Base-by-base conservation (phyloP, 148 eudicot species). In the Gaultheria prostrata region DNA sequence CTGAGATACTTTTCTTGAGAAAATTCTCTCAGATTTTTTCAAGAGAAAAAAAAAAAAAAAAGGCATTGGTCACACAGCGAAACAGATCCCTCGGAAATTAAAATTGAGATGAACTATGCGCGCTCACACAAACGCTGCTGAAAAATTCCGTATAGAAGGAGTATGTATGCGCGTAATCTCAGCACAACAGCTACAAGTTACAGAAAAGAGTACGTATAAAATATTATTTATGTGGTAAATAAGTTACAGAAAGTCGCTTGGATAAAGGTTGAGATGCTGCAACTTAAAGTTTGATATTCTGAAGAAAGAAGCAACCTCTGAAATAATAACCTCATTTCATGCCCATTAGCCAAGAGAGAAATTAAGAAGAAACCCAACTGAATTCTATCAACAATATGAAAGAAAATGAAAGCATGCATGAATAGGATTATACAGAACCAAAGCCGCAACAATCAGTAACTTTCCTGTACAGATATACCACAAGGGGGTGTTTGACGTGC, bases 381-480 rank as follows among this genome's bases (percentile, higher is more conserved):
- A 48, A 24, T 51, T 51, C 43, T 50, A 51, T 30, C 39, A 28
- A 50, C 13, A 15, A 77, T 8, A 28, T 24, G 45, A 17, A 15
- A 28, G 17, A 49, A 51, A 28, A 30, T 17, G 24, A 28, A 26
- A 26, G 18, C 1, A 51, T 50, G 12, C 5, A 50, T 12, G 13
- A 9, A 14, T 46, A 49, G 48, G 69, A 56, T 15, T 17, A 3
- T 26, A 57, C 1, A 8, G 61, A 11, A 59, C 59, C n/a, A 59
- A 33, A 20, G 51, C n/a, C 17, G 14, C 15, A 77, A n/a, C 20
- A 15, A 13, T 26, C 9, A 49, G 56, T 13, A 46, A 26, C 20
- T 76, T 76, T 24, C 11, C 78, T 75, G 79, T 26, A 76, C 79
- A 76, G 79, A 30, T 9, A 77, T 51, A 54, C 30, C n/a, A 50